A percentile compares a stretch with the other conserved stretches of the same genome.
Conservation (phyloP, 139 green algal genomes). For the Microglena sp. region DNA sequence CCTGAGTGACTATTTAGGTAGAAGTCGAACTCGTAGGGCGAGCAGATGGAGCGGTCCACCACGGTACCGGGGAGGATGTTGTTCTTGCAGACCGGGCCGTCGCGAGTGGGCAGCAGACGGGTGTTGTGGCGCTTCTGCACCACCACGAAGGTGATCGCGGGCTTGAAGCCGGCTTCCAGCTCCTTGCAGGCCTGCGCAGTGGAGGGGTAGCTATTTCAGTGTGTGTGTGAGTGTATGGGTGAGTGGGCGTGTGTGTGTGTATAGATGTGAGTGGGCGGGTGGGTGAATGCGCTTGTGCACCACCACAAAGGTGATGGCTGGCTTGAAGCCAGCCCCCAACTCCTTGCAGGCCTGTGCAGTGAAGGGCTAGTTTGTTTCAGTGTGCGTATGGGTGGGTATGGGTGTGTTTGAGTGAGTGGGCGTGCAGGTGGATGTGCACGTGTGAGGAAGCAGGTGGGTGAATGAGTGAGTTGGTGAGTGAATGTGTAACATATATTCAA, state of each 20-base stretch:
- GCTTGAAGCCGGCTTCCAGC: slow-evolving; percentile 46
- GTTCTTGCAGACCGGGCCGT: neutral
- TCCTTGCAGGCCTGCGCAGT: slow-evolving; percentile 31
- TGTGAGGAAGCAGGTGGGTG: too few relatives aligned
- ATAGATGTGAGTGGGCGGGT: too few relatives aligned
- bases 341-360: slow-evolving; percentile 31
- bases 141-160: slow-evolving; percentile 70
- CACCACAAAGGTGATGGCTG: slow-evolving; percentile 70
- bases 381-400: neutral
- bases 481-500: neutral
- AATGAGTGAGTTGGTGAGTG: too few relatives aligned
- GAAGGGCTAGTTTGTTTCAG: neutral
- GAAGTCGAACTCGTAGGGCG: slow-evolving; percentile 69
- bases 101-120: slow-evolving; percentile 32
- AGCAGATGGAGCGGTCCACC: slow-evolving; percentile 57
- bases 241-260: too few relatives aligned
- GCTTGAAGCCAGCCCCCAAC: slow-evolving; percentile 45
- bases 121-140: slow-evolving; percentile 75
- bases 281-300: slow-evolving; percentile 77
- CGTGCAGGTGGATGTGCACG: too few relatives aligned
- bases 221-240: neutral
- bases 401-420: too few relatives aligned
- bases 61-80: slow-evolving; percentile 45
- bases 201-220: neutral
- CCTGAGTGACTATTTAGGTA: slow-evolving; percentile 70